Evolutionary conservation across 108 stramenopile species (phyloP).

Genomic region (Skeletonema costatum): DNA sequence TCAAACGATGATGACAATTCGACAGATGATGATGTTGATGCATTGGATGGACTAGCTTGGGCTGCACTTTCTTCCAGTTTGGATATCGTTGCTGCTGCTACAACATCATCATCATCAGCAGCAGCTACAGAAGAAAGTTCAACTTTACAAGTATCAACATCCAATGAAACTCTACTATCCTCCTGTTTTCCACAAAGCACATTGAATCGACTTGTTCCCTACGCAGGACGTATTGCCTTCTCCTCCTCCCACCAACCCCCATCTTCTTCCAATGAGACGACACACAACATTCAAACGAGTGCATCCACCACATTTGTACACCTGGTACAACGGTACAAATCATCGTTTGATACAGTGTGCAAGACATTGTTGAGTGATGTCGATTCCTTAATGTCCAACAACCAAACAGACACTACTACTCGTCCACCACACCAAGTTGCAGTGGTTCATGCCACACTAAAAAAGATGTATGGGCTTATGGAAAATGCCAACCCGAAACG

Average conservation of each 20-base stretch:
- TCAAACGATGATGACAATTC: neutral
- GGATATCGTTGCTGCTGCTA: neutral
- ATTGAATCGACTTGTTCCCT: constrained; percentile 13
- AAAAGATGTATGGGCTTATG: constrained; percentile 1
- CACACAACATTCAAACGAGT: neutral
- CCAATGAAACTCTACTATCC: constrained; percentile 19
- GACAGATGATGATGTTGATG: neutral
- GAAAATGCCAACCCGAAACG: constrained; percentile 23
- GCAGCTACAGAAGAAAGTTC: neutral
- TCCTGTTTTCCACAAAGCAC: constrained; percentile 25
- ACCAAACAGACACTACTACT: neutral
- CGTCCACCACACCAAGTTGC: neutral
- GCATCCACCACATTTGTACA: constrained; percentile 18
- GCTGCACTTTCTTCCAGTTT: constrained; percentile 25
- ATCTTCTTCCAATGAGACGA: neutral
- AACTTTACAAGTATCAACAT: neutral
- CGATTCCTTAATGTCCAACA: constrained; percentile 6
- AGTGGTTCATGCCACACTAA: constrained; percentile 18
- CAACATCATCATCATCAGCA: neutral
- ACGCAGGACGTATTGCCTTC: constrained; percentile 10
- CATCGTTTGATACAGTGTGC: constrained; percentile 27
- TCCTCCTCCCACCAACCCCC: neutral
- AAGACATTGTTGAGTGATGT: constrained; percentile 14
- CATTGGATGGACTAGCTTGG: constrained; percentile 11
- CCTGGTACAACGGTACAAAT: constrained; percentile 10